Percentiles rank a stretch among this genome's conserved stretches.
Conservation (phyloP, 306 rosid species). For the Cucumis melo region DNA sequence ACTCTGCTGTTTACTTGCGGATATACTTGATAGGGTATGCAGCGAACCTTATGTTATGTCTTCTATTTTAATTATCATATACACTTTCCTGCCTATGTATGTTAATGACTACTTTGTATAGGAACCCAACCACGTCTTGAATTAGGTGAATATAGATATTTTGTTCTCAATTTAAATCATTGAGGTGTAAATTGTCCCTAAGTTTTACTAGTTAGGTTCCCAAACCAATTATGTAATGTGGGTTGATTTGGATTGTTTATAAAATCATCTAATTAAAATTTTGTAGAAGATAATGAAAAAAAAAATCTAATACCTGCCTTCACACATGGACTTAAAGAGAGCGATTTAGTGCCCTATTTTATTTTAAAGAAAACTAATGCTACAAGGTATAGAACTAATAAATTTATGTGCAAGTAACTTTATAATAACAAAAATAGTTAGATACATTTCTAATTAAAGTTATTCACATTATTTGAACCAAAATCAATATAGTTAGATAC, state of each 20-base stretch:
- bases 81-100: neutral
- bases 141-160: neutral
- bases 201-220: neutral
- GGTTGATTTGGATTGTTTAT: neutral
- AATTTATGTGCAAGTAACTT: neutral
- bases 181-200: neutral
- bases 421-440: neutral
- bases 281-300: neutral
- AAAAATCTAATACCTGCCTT: neutral
- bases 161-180: neutral
- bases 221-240: neutral
- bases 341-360: neutral
- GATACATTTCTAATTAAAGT: neutral
- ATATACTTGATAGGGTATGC: constrained; percentile 87
- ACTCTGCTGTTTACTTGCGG: constrained; percentile 88
- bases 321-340: neutral
- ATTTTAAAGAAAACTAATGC: neutral
- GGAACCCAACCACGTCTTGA: neutral
- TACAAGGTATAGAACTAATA: neutral
- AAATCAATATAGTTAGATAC: neutral
- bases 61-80: neutral
- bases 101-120: neutral
- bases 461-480: neutral
- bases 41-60: neutral
- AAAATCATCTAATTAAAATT: neutral